phyloP scores from a whole-genome alignment of 305 asterid species.

The Striga hermonthica region DNA sequence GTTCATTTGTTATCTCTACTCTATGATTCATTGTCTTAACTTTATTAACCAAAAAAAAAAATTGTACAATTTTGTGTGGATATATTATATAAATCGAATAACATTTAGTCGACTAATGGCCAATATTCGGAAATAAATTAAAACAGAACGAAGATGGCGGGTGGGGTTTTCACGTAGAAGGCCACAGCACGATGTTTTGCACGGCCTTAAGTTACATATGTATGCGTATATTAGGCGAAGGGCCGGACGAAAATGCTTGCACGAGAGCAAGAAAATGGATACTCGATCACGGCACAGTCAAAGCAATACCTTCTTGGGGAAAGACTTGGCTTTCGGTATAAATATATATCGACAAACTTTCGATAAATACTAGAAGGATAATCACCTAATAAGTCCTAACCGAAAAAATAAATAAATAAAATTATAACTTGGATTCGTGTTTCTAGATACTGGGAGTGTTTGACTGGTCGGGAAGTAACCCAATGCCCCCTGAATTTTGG shows the following conservation, averaged over 20 bases:
- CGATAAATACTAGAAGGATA: background rate
- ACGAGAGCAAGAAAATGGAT: conserved; percentile 68
- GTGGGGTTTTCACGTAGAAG: conserved; percentile 69
- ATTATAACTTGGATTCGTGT: background rate
- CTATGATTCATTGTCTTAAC: background rate
- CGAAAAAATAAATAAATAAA: background rate
- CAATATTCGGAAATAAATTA: background rate
- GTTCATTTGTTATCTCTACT: background rate
- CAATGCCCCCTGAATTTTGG: conserved; percentile 82
- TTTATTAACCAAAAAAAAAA: background rate
- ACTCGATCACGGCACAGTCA: conserved; percentile 61
- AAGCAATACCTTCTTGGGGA: conserved; percentile 78
- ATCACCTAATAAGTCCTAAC: too few species aligned
- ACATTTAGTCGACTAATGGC: background rate
- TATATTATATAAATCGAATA: background rate
- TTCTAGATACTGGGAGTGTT: conserved; percentile 58
- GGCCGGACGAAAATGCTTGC: conserved; percentile 56
- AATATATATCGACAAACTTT: background rate
- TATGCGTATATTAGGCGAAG: conserved; percentile 67
- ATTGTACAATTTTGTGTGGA: background rate
- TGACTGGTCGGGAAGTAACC: conserved; percentile 70
- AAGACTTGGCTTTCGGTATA: conserved; percentile 76
- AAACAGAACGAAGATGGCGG: conserved; percentile 77
- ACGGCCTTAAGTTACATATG: conserved; percentile 59
- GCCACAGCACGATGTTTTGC: conserved; percentile 69